A percentile compares a stretch with the other conserved stretches of the same genome.
These are phyloP conservation scores for Daldinia grandis DNA, from an alignment of 495 filamentous ascomycete species.

Conservation along the genomic window DNA sequence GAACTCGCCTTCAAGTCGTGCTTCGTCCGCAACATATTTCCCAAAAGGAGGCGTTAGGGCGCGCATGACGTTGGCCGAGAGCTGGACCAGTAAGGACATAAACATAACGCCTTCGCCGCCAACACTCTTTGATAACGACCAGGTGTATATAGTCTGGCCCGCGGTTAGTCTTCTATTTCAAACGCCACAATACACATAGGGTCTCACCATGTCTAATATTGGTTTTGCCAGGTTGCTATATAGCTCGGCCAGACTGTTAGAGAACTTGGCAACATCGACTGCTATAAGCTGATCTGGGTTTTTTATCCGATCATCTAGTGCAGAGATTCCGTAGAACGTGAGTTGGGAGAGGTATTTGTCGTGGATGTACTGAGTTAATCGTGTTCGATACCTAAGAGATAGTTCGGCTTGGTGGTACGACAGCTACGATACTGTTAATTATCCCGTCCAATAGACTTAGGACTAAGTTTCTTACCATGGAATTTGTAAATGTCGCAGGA, in stretches of 20 bases:
- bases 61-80: constrained; percentile 93
- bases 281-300: constrained; percentile 98
- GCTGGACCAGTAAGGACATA: constrained; percentile 91
- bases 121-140: constrained; percentile 88
- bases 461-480: constrained; percentile 73
- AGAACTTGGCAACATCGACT: constrained; percentile 94
- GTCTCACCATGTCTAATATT: constrained; percentile 80
- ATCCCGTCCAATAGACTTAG: neutral
- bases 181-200: neutral
- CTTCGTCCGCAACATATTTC: constrained; percentile 97
- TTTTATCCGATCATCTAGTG: constrained; percentile 96
- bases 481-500: constrained; percentile 98
- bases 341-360: constrained; percentile 92
- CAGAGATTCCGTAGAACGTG: constrained; percentile 97
- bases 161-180: constrained; percentile 31
- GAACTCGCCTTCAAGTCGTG: constrained; percentile 93
- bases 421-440: constrained; percentile 61
- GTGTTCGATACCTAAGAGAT: constrained; percentile 87
- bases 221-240: constrained; percentile 99
- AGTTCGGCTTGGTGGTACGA: constrained; percentile 97
- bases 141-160: constrained; percentile 80
- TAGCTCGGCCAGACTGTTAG: constrained; percentile 90
- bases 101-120: constrained; percentile 93
- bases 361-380: constrained; percentile 91
- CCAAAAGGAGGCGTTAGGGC: constrained; percentile 96